Evolutionary conservation across 2,329 filamentous ascomycete genomes (phyloP).

Genomic region (Nakataea oryzae): DNA sequence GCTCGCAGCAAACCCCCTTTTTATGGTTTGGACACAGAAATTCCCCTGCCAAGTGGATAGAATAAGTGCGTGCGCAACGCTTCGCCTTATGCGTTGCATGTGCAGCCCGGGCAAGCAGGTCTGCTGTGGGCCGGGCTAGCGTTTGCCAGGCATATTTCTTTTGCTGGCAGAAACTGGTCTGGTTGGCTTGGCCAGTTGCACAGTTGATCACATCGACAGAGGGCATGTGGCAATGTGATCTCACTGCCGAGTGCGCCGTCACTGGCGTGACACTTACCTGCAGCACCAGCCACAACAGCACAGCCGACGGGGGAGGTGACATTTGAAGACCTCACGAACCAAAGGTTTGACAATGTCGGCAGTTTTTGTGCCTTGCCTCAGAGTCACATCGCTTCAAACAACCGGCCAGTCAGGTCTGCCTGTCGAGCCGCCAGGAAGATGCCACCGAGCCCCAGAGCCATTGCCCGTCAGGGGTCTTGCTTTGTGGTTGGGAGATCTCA

Average conservation of each 20-base stretch:
- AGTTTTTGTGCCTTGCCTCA: background rate
- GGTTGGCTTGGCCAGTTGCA: background rate
- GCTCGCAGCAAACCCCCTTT: background rate
- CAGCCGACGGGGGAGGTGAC: background rate
- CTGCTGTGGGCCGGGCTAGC: background rate
- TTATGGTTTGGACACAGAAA: too few relatives aligned
- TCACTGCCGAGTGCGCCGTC: background rate
- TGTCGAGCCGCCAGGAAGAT: background rate
- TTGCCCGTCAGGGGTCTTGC: background rate
- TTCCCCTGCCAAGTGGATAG: background rate
- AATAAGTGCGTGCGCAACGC: background rate
- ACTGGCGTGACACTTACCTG: background rate
- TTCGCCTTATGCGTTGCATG: background rate
- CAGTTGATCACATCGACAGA: background rate
- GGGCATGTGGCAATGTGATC: background rate
- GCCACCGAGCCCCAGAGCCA: background rate
- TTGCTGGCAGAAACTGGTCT: too few relatives aligned
- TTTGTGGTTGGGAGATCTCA: background rate
- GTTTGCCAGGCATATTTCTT: background rate
- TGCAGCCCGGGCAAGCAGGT: background rate
- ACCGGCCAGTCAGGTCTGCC: background rate
- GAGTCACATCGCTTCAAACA: background rate
- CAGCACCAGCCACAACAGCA: background rate
- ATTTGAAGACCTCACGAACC: background rate
- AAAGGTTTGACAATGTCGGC: background rate